Conservation (phyloP, 331 rosid genomes). For the Arachis monticola region DNA sequence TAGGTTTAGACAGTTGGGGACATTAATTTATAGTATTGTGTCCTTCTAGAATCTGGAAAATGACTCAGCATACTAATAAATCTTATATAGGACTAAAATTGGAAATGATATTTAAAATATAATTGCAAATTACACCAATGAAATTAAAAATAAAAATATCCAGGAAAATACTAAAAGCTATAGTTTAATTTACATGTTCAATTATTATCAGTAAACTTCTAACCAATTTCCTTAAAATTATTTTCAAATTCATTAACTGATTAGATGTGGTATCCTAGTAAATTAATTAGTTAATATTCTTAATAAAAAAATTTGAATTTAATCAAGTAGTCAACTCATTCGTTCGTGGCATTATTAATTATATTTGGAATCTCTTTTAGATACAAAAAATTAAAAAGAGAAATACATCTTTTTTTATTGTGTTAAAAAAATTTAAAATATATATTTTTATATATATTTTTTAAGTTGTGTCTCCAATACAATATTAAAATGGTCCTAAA, state of each 20-base stretch:
- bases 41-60: background rate
- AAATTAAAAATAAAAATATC: background rate
- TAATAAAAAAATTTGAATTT: no score
- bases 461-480: background rate
- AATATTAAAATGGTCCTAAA: background rate
- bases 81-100: constrained; percentile 2
- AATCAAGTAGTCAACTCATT: no score
- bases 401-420: no score
- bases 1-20: background rate
- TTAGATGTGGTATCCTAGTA: no score
- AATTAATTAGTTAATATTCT: no score
- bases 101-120: background rate
- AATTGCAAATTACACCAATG: background rate
- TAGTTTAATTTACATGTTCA: background rate
- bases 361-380: no score
- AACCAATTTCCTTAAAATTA: background rate
- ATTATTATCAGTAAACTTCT: background rate
- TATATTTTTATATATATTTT: no score
- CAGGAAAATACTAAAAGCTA: no score
- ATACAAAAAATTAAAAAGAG: no score
- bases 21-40: background rate
- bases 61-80: background rate
- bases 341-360: no score
- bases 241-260: no score
- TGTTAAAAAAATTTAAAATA: no score